Evolutionary conservation across 78 protist species (phyloP), one percentile per base, ranked within the genome.

Genomic region (Dictyostelium citrinum): DNA sequence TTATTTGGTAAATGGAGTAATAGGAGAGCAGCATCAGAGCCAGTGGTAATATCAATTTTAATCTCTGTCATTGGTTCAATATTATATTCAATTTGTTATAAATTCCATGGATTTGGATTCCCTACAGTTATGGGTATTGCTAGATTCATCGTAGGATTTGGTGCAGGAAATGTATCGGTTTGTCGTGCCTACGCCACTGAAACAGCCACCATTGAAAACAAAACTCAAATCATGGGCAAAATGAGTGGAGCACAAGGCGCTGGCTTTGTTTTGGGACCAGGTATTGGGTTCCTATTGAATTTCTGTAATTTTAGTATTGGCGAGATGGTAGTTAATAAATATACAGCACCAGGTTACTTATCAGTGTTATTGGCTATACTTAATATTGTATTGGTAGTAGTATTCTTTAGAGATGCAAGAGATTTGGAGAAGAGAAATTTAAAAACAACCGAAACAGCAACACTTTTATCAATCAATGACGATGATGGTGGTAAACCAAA

Each of bases 1-100:
- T 10, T 84, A 29, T 84, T 93, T 80, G 96, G 96, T 31, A 41
- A 17, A 14, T 93, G 96, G 96, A 46, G 82, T 51, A 84, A 93
- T 55, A 35, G 6, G 8, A 46, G 93, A 35, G 35, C 72, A 3
- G 33, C 80, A 31, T 17, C 27, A 9, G 84, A 80, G 58, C 92
- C 93, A 11, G 14, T 93, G 31, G 24, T 93, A 16, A 2, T 84
- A 1, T 80, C 93, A 31, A 68, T 72, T 27, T 3, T 58, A 11
- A 46, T 93, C 12, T 55, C 82, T 0, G 27, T 84, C 3, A 16
- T 75, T 35, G 96, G 96, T 60, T 84, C 86, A 49, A 41, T 80
- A 16, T 17, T 93, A 8, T 93, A 93, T 79, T 84, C 91, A 4
- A 33, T 85, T 10, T 16, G 58, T 3, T 77, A 68, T 17, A 49